phyloP scores from a whole-genome alignment of 805 yeast species.

The Suhomyces xylopsoci region DNA sequence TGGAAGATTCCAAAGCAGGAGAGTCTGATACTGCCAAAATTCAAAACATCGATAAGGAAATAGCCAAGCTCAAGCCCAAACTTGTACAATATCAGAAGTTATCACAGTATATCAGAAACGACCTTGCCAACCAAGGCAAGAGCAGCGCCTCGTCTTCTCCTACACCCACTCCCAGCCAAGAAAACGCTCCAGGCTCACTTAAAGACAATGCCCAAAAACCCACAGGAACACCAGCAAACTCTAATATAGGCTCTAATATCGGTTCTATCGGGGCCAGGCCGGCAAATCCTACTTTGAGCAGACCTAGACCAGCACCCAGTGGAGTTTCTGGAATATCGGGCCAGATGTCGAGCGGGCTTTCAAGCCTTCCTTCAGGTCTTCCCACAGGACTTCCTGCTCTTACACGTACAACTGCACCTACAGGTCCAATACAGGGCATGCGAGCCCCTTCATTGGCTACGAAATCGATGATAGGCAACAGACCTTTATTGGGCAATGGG shows the following conservation, averaged over 20 bases:
- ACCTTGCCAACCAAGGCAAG: constrained; percentile 16
- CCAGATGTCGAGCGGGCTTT: background rate
- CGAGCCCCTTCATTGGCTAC: constrained; percentile 1
- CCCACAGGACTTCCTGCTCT: background rate
- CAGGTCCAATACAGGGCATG: constrained; percentile 2
- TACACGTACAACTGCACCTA: constrained; percentile 1
- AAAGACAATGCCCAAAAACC: background rate
- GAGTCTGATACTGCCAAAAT: constrained; percentile 7
- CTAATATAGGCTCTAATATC: background rate
- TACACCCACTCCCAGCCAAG: background rate
- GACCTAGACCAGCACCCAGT: background rate
- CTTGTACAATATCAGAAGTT: constrained; percentile 21
- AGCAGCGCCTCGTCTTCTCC: constrained; percentile 1
- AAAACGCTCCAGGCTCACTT: background rate
- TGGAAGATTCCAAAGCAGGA: constrained; percentile 18
- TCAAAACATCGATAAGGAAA: constrained; percentile 7
- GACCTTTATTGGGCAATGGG: background rate
- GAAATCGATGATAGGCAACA: background rate
- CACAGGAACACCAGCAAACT: background rate
- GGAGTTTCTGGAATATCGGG: background rate
- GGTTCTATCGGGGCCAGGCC: background rate
- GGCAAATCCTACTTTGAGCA: background rate
- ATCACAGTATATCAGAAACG: constrained; percentile 20
- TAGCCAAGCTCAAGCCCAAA: constrained; percentile 14
- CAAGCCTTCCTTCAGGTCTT: background rate